These are phyloP conservation scores for Periconia sp. DNA, from an alignment of 2,329 filamentous ascomycete genomes.

Conservation along the genomic window DNA sequence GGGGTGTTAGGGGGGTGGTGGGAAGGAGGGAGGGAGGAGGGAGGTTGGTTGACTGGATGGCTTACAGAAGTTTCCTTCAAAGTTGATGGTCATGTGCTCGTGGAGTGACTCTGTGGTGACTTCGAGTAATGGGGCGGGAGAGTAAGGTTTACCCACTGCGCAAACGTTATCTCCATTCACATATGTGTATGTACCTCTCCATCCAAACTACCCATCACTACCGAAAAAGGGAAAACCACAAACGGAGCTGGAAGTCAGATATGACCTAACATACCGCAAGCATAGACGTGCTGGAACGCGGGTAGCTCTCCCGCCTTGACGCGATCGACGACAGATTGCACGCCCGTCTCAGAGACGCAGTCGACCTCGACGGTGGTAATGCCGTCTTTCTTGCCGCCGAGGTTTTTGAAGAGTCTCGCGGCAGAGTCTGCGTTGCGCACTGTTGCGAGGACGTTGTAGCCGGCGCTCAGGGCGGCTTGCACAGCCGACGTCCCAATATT, in stretches of 20 bases:
- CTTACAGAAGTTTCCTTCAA: conserved; percentile 11
- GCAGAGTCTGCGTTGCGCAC: conserved; percentile 13
- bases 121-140: not conserved
- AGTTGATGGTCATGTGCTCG: conserved; percentile 1
- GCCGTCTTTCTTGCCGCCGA: not conserved
- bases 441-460: conserved; percentile 10
- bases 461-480: conserved; percentile 6
- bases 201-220: not conserved
- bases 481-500: conserved; percentile 12
- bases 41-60: not conserved
- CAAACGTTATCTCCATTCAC: not conserved
- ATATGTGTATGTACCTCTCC: not conserved
- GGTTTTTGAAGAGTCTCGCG: conserved; percentile 8
- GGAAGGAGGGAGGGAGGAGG: not conserved
- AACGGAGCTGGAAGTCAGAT: not conserved
- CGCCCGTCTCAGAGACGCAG: conserved; percentile 2
- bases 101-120: conserved; percentile 2
- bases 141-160: conserved; percentile 7
- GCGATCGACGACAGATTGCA: conserved; percentile 8
- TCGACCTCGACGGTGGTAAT: conserved; percentile 9
- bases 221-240: not conserved
- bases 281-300: conserved; percentile 12
- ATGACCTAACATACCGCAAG: conserved; percentile 5
- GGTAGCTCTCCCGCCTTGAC: conserved; percentile 6
- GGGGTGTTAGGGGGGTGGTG: not conserved